A percentile compares a stretch with the other conserved stretches of the same genome.
Evolutionary conservation across 192 early-diverging fungal species (phyloP).

Genomic region (Gamsiella multidivaricata): DNA sequence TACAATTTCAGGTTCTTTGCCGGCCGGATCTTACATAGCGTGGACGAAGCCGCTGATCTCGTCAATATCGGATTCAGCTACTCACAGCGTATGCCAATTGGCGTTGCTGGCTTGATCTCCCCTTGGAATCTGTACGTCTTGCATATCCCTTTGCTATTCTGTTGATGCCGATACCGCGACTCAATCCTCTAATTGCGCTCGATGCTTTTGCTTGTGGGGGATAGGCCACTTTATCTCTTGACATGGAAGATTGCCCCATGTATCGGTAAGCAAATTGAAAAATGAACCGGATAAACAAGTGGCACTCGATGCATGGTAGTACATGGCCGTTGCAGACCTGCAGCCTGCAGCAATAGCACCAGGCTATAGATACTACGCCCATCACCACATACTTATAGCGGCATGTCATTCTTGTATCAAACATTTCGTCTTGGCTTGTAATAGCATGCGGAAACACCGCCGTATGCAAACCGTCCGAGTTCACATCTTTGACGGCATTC

Average conservation of each 20-base stretch:
- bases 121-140: conserved; percentile 70
- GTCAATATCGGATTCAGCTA: conserved; percentile 65
- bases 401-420: too few species aligned
- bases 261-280: conserved; percentile 65
- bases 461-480: conserved; percentile 79
- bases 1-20: conserved; percentile 82
- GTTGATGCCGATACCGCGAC: background rate
- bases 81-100: conserved; percentile 62
- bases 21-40: conserved; percentile 59
- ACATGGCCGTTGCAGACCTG: too few species aligned
- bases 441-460: conserved; percentile 72
- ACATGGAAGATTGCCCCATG: conserved; percentile 84
- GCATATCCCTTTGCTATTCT: background rate
- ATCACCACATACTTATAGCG: background rate
- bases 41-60: conserved; percentile 57
- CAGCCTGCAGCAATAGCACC: background rate
- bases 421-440: too few species aligned
- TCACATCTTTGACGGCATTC: conserved; percentile 65
- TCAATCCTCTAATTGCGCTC: background rate
- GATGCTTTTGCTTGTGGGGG: conserved; percentile 10
- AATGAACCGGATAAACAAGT: too few species aligned
- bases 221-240: conserved; percentile 72
- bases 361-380: too few species aligned
- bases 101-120: conserved; percentile 76
- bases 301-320: too few species aligned